These are phyloP conservation scores for Aspergillus chevalieri DNA, from an alignment of 2,329 filamentous ascomycete species.

Conservation along the genomic window DNA sequence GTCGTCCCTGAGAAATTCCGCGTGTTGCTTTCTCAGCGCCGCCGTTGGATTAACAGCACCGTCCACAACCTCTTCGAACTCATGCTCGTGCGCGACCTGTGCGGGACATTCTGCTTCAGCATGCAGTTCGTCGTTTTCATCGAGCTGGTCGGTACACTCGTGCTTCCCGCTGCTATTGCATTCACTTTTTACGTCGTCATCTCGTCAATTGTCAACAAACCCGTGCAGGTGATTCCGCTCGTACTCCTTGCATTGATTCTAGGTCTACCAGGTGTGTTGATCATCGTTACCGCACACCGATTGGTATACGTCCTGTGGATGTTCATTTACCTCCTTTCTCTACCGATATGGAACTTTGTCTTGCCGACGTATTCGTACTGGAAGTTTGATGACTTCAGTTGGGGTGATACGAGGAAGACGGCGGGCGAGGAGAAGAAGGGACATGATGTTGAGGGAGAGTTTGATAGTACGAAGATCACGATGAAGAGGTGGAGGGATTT, in stretches of 20 bases:
- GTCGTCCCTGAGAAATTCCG: conserved; percentile 89
- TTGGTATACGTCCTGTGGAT: conserved; percentile 94
- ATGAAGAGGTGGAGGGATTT: conserved; percentile 99
- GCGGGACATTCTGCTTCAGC: conserved; percentile 98
- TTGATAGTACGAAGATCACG: conserved; percentile 96
- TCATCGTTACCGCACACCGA: conserved; percentile 87
- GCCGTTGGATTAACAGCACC: conserved; percentile 98
- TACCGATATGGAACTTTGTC: conserved; percentile 97
- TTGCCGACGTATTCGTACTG: conserved; percentile 92
- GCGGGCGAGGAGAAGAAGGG: conserved; percentile 86
- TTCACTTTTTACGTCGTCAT: conserved; percentile 96
- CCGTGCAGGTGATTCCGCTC: conserved; percentile 81
- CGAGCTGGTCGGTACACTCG: conserved; percentile 87
- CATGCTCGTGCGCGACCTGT: conserved; percentile 88
- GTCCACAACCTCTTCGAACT: conserved; percentile 98
- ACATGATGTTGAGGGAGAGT: conserved; percentile 81
- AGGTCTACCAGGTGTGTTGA: conserved; percentile 84
- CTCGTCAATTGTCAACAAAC: conserved; percentile 71
- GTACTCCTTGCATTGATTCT: conserved; percentile 84
- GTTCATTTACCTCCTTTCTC: conserved; percentile 86
- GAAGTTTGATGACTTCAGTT: conserved; percentile 99
- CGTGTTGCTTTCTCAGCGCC: conserved; percentile 86
- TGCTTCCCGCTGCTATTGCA: conserved; percentile 89
- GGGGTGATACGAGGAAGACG: conserved; percentile 96
- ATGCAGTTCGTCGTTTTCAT: conserved; percentile 99